Evolutionary conservation across 78 protist species (phyloP).

Genomic region (Neovahlkampfia damariscottae): DNA sequence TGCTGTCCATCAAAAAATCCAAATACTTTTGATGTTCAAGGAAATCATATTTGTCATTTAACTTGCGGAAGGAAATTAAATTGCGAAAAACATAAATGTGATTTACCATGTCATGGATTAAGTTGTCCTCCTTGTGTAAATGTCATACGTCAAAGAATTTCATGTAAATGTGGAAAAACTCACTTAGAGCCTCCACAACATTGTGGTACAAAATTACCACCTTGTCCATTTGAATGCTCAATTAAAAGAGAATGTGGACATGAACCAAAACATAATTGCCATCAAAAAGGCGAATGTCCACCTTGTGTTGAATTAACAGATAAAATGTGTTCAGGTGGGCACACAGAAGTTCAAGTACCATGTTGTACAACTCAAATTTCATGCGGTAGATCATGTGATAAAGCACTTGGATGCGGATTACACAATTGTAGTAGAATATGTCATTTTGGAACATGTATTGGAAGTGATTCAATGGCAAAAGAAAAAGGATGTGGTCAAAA

Average conservation of each 20-base stretch:
- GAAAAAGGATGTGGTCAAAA: too few relatives aligned
- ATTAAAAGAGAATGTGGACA: conserved; percentile 8
- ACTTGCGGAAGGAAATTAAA: background rate
- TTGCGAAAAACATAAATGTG: conserved; percentile 18
- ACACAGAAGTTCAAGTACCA: background rate
- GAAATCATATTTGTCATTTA: background rate
- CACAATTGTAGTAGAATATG: background rate
- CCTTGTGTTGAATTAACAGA: background rate
- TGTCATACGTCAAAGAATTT: background rate
- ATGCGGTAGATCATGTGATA: conserved; percentile 3
- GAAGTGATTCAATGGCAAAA: too few relatives aligned
- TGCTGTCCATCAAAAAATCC: conserved; percentile 12
- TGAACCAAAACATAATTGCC: conserved; percentile 4
- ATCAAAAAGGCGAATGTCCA: conserved; percentile 15
- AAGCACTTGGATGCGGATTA: background rate
- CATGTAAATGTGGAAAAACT: background rate
- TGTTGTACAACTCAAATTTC: background rate
- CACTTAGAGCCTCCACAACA: conserved; percentile 17
- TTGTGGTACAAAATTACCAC: conserved; percentile 6
- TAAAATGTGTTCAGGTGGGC: background rate
- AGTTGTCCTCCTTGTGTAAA: conserved; percentile 14
- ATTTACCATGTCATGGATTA: conserved; percentile 3
- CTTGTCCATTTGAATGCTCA: background rate
- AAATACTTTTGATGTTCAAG: background rate
- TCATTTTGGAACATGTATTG: conserved; percentile 1